These are phyloP conservation scores for Hyparrhenia diplandra DNA, from an alignment of 176 grass and related monocot genomes.

Conservation along the genomic window DNA sequence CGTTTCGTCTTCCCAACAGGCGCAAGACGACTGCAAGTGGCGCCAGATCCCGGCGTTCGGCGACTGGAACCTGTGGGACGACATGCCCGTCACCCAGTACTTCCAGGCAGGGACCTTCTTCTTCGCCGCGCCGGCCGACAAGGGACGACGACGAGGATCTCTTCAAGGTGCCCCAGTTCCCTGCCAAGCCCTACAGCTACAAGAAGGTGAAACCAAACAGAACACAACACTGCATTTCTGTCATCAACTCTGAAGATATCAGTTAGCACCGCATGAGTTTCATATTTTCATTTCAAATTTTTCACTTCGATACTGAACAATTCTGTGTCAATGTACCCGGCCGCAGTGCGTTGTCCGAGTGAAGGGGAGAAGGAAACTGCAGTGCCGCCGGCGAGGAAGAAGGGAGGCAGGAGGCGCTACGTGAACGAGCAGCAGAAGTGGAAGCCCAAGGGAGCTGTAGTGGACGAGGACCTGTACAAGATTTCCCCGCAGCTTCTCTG, in stretches of 20 bases:
- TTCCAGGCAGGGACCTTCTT: constrained; percentile 64
- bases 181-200: constrained; percentile 46
- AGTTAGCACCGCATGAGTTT: not conserved
- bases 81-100: constrained; percentile 74
- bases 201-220: constrained; percentile 45
- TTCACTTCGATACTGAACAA: not conserved
- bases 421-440: constrained; percentile 41
- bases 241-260: not conserved
- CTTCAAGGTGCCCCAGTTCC: constrained; percentile 71
- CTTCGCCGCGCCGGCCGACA: constrained; percentile 47
- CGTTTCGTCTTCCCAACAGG: not conserved
- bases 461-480: constrained; percentile 92
- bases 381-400: constrained; percentile 36
- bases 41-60: constrained; percentile 71
- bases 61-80: constrained; percentile 71
- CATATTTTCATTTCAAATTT: not conserved
- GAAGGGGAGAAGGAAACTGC: constrained; percentile 41
- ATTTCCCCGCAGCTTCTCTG: constrained; percentile 70
- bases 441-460: constrained; percentile 50
- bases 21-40: constrained; percentile 51
- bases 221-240: not conserved
- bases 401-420: constrained; percentile 34
- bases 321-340: not conserved
- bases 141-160: constrained; percentile 68
- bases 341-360: constrained; percentile 38